These are phyloP conservation scores for Salvia miltiorrhiza DNA, from an alignment of 257 asterid genomes.

Conservation along the genomic window DNA sequence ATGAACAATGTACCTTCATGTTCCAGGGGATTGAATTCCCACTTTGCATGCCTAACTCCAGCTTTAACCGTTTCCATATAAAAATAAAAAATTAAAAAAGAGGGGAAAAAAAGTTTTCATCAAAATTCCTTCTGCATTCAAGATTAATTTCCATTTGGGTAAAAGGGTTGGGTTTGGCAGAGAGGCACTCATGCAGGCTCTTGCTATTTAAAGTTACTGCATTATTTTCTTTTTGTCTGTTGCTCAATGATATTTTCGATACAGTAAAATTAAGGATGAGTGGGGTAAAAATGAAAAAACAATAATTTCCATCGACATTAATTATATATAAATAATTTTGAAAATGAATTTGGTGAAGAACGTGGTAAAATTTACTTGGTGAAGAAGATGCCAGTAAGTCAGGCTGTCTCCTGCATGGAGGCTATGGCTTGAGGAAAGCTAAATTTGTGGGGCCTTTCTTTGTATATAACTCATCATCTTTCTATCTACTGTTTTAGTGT, in stretches of 20 bases:
- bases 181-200: conserved; percentile 43
- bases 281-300: conserved; percentile 7
- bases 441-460: conserved; percentile 27
- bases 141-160: conserved; percentile 30
- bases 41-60: conserved; percentile 35
- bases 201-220: conserved; percentile 54
- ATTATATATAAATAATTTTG: neutral
- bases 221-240: conserved; percentile 58
- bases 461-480: conserved; percentile 1
- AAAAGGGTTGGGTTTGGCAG: conserved; percentile 50
- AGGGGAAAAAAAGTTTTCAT: neutral
- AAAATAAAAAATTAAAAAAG: neutral
- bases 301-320: too few relatives aligned
- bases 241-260: conserved; percentile 8
- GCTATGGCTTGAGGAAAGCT: conserved; percentile 33
- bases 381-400: conserved; percentile 39
- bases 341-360: neutral
- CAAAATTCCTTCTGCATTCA: conserved; percentile 11
- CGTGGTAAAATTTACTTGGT: conserved; percentile 14
- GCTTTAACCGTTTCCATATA: conserved; percentile 25
- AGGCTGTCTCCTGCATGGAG: conserved; percentile 80
- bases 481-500: conserved; percentile 17
- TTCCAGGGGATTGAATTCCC: conserved; percentile 22
- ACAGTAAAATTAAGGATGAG: conserved; percentile 6
- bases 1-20: conserved; percentile 26